Base-by-base conservation (phyloP, 176 grass and related monocot species). In the Zoysia pacifica region DNA sequence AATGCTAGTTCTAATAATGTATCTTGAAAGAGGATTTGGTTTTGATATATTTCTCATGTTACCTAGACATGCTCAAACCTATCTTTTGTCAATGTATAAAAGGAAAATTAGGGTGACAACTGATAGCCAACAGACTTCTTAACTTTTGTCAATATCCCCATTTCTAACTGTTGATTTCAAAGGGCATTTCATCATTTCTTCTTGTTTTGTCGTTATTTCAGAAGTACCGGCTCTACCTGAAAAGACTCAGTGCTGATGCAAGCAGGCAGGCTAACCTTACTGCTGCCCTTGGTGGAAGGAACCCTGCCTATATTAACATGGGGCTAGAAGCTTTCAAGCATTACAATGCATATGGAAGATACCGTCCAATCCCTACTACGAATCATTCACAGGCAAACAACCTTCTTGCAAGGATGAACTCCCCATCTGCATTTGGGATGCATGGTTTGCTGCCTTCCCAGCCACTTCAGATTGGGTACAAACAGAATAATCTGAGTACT, bases 151-250 rank as follows among this genome's bases (percentile, higher is more conserved):
- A 44, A 38, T 12, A 43, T 45, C 39, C 14, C 4, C 6, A 28
- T 28, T 28, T 28, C 28, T 28, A 0, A 28, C 0, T 28, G 28
- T 28, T 0, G 28, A 28, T 28, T 28, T 28, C 28, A 28, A 28
- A 28, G 28, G 28, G 28, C 28, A 28, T 28, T 28, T 28, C 28
- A 28, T 28, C 19, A n/a, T 64, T 79, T 66, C 9, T 54, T 71
- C 6, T 72, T 55, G 19, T 39, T 71, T 72, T 72, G 41, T 68
- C 53, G 15, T 83, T 63, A 67, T 78, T 90, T 61, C 92, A 98
- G 95, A 94, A 94, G 83, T 98, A 98, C 62, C 75, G 95, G 40
- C 68, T 93, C 20, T 98, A 98, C 73, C 88, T 98, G 66, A 94
- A 91, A 88, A 93, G 95, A 77, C 81, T 97, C 45, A 93, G 79